Evolutionary conservation across 2,329 filamentous ascomycete genomes (phyloP), one percentile per base, ranked within the genome.

Genomic region (Xylaria multiplex): DNA sequence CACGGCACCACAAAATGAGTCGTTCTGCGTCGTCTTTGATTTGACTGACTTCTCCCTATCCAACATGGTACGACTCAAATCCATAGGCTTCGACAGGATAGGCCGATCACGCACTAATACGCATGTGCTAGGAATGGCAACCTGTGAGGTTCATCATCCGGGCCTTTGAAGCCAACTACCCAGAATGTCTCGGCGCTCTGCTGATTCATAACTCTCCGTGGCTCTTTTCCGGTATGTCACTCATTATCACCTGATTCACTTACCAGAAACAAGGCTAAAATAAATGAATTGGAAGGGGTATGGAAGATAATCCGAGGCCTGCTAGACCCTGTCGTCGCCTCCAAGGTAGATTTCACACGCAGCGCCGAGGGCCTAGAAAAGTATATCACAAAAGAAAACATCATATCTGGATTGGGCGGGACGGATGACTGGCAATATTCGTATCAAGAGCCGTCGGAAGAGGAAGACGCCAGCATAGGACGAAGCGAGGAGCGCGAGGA

Each of bases 111-210:
- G 42, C 69, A 71, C 19, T 49, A 14, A 54, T 48, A 30, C 2
- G 22, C 9, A 11, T 53, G 24, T 19, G 22, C 19, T 67, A 90
- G 88, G 95, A 98, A 78, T 97, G 97, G 79, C 87, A 91, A 0
- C 94, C 94, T 1, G 92, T 97, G 58, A 97, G 96, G 76, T 97
- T 97, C 81, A 97, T 98, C 90, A 97, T 97, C 79, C 96, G 97
- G 79, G 96, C 93, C 79, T 97, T 98, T 76, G 95, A 98, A 81
- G 95, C 95, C 67, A 97, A 98, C 77, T 98, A 97, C 73, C 95
- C 95, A 0, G 95, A 98, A 79, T 94, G 88, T 45, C 84, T 98
- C 0, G 95, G 94, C 24, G 86, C 90, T 1, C 91, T 97, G 6
- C 85, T 97, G 48, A 92, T 98, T 45, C 95, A 97, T 83, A 96